Percentiles rank a stretch among this genome's conserved stretches.
These are phyloP conservation scores for Penstemon davidsonii DNA, from an alignment of 257 asterid species.

Conservation along the genomic window DNA sequence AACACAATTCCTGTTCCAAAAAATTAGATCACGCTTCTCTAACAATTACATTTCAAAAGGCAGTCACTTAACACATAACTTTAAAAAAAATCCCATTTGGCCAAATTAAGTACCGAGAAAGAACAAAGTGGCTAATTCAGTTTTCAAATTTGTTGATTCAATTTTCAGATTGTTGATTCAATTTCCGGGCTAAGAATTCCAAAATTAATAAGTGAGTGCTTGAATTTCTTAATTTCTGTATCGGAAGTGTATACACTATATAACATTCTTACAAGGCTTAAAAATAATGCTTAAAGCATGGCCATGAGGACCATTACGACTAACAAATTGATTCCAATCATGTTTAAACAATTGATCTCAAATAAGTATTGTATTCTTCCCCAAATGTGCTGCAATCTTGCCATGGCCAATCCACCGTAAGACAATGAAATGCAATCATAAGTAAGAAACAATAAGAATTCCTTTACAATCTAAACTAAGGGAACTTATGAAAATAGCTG, in stretches of 20 bases:
- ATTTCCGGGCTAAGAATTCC: not conserved
- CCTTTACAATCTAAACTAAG: constrained; percentile 16
- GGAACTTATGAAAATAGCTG: constrained; percentile 3
- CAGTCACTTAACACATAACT: constrained; percentile 25
- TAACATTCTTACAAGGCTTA: constrained; percentile 1
- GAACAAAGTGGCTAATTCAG: not conserved
- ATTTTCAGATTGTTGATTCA: no score
- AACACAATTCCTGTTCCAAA: constrained; percentile 59
- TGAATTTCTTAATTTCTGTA: constrained; percentile 4
- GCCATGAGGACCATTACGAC: not conserved
- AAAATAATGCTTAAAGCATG: constrained; percentile 7
- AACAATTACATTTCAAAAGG: constrained; percentile 27
- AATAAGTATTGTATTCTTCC: not conserved
- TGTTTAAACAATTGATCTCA: constrained; percentile 9
- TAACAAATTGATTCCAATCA: constrained; percentile 10
- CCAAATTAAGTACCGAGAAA: constrained; percentile 21
- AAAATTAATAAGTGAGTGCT: constrained; percentile 9
- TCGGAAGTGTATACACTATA: not conserved
- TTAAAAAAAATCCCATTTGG: constrained; percentile 20
- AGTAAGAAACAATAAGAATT: not conserved
- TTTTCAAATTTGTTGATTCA: not conserved
- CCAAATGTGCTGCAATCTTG: constrained; percentile 13
- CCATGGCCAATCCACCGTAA: constrained; percentile 11
- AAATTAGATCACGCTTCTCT: constrained; percentile 34
- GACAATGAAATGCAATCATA: not conserved